Base-by-base conservation (phyloP, 352 stramenopile species). In the Pythium aphanidermatum region DNA sequence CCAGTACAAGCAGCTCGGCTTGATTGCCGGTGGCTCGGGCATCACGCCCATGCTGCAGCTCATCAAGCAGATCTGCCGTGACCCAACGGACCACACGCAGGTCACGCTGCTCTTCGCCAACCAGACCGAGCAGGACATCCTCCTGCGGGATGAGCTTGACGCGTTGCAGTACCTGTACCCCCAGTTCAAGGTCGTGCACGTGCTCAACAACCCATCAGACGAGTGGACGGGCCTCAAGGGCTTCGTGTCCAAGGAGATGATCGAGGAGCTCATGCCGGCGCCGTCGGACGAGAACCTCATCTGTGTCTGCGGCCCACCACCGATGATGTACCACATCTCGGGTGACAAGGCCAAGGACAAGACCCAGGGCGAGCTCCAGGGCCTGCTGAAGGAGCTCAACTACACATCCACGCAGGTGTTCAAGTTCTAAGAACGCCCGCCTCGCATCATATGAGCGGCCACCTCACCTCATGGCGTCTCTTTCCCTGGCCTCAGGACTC, bases 41-140 rank as follows among this genome's bases (percentile, higher is more conserved):
- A 79, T 96, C 62, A 96, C 86, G 32, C 86, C 86, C 23, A 95
- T 95, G 83, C 70, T 96, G 32, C 83, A 95, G 64, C 54, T 95
- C 38, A 74, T 73, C 33, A 87, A 89, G 64, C 62, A 77, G 47
- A 86, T 95, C 45, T 87, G 87, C 46, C 70, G 77, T 38, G 84
- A 96, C 63, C 72, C 74, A 19, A 73, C 37, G 7, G 32, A 38
- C 32, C 8, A 38, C 8, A 38, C 32, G 23, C 7, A 47, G 40
- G 13, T 47, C 17, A 12, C 19, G 32, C 26, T 52, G 44, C 23
- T 52, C 14, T 56, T 50, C 33, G 38, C 30, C 4, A 96, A 95
- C 60, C 63, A 81, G 40, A 83, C 75, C 2, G 79, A 95, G 38
- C 54, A 86, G 1, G 89, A 97, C 49, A 96, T 97, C 47, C 79